These are phyloP conservation scores for Wallacemonas sp. DNA, from an alignment of 208 protist genomes.

Conservation along the genomic window DNA sequence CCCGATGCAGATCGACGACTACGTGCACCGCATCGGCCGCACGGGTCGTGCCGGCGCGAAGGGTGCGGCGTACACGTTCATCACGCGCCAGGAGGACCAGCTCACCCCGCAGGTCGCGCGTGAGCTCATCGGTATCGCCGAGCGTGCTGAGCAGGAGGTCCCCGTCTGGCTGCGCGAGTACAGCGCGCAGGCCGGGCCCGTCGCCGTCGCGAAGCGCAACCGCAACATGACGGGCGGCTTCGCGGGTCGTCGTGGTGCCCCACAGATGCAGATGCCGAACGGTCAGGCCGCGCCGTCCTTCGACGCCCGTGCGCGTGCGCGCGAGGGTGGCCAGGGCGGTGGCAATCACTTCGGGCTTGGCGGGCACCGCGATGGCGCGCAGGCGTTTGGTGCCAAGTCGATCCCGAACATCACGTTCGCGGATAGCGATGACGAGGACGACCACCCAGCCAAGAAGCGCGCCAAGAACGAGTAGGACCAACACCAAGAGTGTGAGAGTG, in stretches of 20 bases:
- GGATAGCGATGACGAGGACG: conserved; percentile 63
- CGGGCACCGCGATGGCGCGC: conserved; percentile 17
- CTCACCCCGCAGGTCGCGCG: conserved; percentile 82
- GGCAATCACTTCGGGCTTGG: conserved; percentile 49
- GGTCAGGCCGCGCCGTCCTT: conserved; percentile 28
- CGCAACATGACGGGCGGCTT: conserved; percentile 68
- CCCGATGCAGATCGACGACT: conserved; percentile 98
- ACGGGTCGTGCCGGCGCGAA: conserved; percentile 91
- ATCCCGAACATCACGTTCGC: conserved; percentile 68
- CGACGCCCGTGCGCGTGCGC: conserved; percentile 7
- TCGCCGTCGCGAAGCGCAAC: conserved; percentile 54
- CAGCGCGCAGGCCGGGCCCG: conserved; percentile 44
- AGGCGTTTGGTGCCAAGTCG: conserved; percentile 42
- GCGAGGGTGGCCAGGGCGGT: conserved; percentile 19
- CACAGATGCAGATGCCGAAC: conserved; percentile 51
- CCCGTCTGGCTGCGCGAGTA: conserved; percentile 79
- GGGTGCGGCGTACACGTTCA: conserved; percentile 83
- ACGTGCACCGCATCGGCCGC: conserved; percentile 98
- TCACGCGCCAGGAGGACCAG: conserved; percentile 89
- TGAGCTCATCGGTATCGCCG: conserved; percentile 66
- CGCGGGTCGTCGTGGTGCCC: conserved; percentile 33
- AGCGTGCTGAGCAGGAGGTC: conserved; percentile 72
- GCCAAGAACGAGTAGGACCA: conserved; percentile 20
- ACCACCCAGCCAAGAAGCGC: conserved; percentile 39
- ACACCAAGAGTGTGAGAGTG: conserved; percentile 21